A percentile compares a stretch with the other conserved stretches of the same genome.
Conservation (phyloP, 106 monocot genomes). For the Ottelia alismoides region DNA sequence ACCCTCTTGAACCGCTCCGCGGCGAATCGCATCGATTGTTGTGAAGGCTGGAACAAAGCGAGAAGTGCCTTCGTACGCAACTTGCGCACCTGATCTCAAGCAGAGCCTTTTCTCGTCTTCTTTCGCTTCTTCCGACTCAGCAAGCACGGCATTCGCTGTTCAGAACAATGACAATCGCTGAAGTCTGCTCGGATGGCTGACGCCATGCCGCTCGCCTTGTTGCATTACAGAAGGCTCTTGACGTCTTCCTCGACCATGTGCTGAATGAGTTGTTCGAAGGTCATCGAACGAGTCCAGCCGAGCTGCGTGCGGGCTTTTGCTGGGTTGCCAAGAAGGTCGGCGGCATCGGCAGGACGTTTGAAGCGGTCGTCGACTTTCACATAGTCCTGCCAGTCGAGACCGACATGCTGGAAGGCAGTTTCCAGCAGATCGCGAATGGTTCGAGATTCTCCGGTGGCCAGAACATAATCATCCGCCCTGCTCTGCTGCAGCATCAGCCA, state of each 20-base stretch:
- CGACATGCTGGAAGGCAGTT: slow-evolving; percentile 50
- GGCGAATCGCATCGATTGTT: too few relatives aligned
- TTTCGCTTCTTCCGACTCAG: too few relatives aligned
- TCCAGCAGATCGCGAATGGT: slow-evolving; percentile 73
- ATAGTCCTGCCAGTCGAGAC: slow-evolving; percentile 69
- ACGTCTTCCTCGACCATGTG: slow-evolving; percentile 76
- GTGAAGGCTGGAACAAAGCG: too few relatives aligned
- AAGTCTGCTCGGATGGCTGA: too few relatives aligned
- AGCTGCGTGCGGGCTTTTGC: slow-evolving; percentile 49
- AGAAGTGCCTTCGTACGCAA: too few relatives aligned
- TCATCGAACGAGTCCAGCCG: slow-evolving; percentile 65
- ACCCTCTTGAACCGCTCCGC: too few relatives aligned
- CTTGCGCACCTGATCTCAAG: too few relatives aligned
- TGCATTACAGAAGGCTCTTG: too few relatives aligned
- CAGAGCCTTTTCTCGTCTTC: too few relatives aligned
- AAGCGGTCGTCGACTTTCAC: slow-evolving; percentile 75
- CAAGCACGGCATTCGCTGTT: too few relatives aligned
- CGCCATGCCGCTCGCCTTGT: too few relatives aligned
- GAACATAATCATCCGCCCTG: slow-evolving; percentile 39
- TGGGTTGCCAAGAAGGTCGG: slow-evolving; percentile 62
- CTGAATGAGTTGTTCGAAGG: slow-evolving; percentile 59
- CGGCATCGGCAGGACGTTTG: slow-evolving; percentile 75
- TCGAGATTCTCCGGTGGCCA: slow-evolving; percentile 77
- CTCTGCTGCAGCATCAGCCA: slow-evolving; percentile 93
- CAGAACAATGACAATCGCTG: too few relatives aligned